Percentiles rank a stretch among this genome's conserved stretches.
These are phyloP conservation scores for Epicoccum sorghinum DNA, from an alignment of 2,329 filamentous ascomycete genomes.

Conservation along the genomic window DNA sequence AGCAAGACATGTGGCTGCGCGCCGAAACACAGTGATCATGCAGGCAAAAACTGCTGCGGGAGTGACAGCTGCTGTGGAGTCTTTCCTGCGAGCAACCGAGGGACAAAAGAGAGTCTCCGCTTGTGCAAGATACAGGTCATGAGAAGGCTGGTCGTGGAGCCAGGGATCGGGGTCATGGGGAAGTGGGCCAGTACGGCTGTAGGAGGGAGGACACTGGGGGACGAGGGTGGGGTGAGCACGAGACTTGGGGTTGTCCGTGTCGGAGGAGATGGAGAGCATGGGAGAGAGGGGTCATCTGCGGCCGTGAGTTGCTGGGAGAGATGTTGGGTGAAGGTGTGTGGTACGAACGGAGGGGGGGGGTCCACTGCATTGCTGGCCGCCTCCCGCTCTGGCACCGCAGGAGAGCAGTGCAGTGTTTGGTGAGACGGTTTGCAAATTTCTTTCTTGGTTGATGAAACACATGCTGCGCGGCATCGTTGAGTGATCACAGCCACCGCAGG, in stretches of 20 bases:
- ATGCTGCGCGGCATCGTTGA: conserved; percentile 5
- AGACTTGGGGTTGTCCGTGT: background rate
- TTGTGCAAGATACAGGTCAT: background rate
- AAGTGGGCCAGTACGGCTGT: background rate
- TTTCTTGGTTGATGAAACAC: conserved; percentile 2
- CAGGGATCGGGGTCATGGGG: conserved; percentile 10
- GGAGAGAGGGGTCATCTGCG: conserved; percentile 2
- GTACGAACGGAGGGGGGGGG: conserved; percentile 1
- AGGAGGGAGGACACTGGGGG: background rate
- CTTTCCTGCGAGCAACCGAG: background rate
- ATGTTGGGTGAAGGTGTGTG: background rate
- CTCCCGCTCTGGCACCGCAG: background rate
- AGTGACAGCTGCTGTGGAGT: conserved; percentile 9
- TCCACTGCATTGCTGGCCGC: background rate
- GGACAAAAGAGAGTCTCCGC: background rate
- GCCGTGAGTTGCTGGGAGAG: background rate
- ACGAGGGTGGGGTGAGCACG: conserved; percentile 1
- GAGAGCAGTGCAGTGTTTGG: background rate
- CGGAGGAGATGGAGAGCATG: background rate
- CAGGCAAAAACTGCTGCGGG: background rate
- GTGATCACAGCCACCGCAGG: conserved; percentile 2
- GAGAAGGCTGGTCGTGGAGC: conserved; percentile 1
- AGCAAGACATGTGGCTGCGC: conserved; percentile 11
- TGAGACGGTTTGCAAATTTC: background rate
- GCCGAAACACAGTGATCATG: conserved; percentile 7